Conservation (phyloP, 2,329 filamentous ascomycete genomes). For the Dothideomycetidae sp. region DNA sequence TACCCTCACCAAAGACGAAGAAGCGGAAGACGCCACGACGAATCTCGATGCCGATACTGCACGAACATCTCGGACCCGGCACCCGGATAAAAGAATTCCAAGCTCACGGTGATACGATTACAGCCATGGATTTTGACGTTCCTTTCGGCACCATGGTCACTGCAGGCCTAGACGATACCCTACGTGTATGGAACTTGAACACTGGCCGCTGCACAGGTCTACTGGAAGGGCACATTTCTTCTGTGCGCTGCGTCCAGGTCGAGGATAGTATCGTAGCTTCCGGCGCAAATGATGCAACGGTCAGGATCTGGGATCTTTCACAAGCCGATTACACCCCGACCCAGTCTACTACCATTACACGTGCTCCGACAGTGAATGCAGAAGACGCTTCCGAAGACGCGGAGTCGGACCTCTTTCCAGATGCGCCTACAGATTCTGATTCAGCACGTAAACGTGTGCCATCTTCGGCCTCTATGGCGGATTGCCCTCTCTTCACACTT, state of each 20-base stretch:
- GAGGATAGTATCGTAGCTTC: constrained; percentile 93
- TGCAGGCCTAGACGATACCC: constrained; percentile 80
- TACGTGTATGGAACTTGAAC: constrained; percentile 93
- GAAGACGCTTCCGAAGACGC: constrained; percentile 34
- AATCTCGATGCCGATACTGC: constrained; percentile 84
- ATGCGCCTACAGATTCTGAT: constrained; percentile 13
- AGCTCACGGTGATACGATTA: constrained; percentile 77
- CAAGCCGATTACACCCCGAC: constrained; percentile 68
- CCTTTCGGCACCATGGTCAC: constrained; percentile 93
- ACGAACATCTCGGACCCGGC: constrained; percentile 87
- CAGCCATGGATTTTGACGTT: constrained; percentile 88
- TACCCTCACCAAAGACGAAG: constrained; percentile 48
- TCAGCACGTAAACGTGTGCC: constrained; percentile 36
- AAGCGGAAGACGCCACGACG: constrained; percentile 45
- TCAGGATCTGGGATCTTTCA: constrained; percentile 88
- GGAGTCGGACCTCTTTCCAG: constrained; percentile 18
- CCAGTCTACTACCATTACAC: constrained; percentile 39
- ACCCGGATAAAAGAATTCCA: constrained; percentile 77
- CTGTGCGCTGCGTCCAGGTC: constrained; percentile 80
- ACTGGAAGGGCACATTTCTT: constrained; percentile 87
- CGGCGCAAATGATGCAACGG: constrained; percentile 86
- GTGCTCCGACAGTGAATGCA: background rate
- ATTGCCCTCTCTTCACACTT: constrained; percentile 79
- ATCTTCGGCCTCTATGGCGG: constrained; percentile 61
- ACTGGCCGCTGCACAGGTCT: constrained; percentile 82